Base-by-base conservation (phyloP, 2,329 filamentous ascomycete species). In the Trichoderma pleuroti region DNA sequence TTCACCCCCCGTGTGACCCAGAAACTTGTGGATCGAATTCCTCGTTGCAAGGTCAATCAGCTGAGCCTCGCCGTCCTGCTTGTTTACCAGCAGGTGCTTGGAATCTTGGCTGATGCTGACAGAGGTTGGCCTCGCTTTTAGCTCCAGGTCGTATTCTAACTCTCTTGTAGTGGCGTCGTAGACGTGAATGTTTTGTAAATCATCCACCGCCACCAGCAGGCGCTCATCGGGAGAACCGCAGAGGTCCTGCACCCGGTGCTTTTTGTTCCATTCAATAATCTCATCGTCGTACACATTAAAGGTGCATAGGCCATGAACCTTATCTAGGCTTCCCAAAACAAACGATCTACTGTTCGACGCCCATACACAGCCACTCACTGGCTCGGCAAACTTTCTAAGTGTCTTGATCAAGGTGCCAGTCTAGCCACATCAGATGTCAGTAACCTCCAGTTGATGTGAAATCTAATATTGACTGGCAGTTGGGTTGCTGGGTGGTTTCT, bases 361-460 rank as follows among this genome's bases (percentile, higher is more conserved):
- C 95, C 96, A 99, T n/a, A 93, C 92, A 71, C 94, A 97, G 70
- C 92, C 91, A 59, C 93, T 97, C 46, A 97, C 93, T 0, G 94
- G 92, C 76, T 97, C 91, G n/a, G 87, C 86, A 76, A 96, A 94
- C 61, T 90, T 87, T 65, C 89, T 86, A 18, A 95, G 85, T 10
- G 85, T 88, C 69, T 88, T 86, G 52, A 93, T 83, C 57, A 90
- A 83, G 49, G 83, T 82, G 0, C 92, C 92, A 7, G 86, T 88
- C 89, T 93, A 49, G 21, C 24, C 12, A 14, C 12, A 11, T 56
- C 28, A 16, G 9, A 9, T 26, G 24, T 67, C 62, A 68, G 64
- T 26, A 56, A n/a, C 16, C 2, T 9, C 26, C n/a, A 3, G 10
- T 24, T 6, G 39, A 39, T n/a, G 39, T 5, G 5, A 32, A 32